Evolutionary conservation across 306 rosid species (phyloP), one percentile per base, ranked within the genome.

Genomic region (Fagus crenata): DNA sequence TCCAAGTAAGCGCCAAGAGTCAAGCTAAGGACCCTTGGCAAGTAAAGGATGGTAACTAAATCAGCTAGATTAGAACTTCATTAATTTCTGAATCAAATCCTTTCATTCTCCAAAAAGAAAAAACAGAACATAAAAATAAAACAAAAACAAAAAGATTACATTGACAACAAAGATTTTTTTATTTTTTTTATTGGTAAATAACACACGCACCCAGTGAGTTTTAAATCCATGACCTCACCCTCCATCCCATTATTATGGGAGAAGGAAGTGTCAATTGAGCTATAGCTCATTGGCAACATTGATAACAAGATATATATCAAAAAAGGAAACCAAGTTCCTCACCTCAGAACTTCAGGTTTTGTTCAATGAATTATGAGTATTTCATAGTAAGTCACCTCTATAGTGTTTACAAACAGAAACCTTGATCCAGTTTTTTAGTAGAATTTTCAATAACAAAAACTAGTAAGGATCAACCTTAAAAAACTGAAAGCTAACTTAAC

Each of bases 141-240:
- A 59, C 69, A 11, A 17, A 77, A 74, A 77, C 31, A 49, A 35
- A 35, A 55, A 71, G 55, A 49, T n/a, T n/a, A 53, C 53, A 49
- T 36, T 58, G 6, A 67, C n/a, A 43, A 69, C 40, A 53, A 14
- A 63, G 49, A 43, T 43, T n/a, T n/a, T n/a, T n/a, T n/a, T n/a
- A n/a, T n/a, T n/a, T n/a, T n/a, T n/a, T n/a, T n/a, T n/a, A n/a
- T n/a, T n/a, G n/a, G n/a, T n/a, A n/a, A n/a, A n/a, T n/a, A n/a
- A n/a, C n/a, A n/a, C n/a, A n/a, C n/a, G n/a, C n/a, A n/a, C n/a
- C n/a, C n/a, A n/a, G n/a, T n/a, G n/a, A n/a, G n/a, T n/a, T n/a
- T n/a, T n/a, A n/a, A n/a, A n/a, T n/a, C n/a, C n/a, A n/a, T n/a
- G n/a, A n/a, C n/a, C n/a, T n/a, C n/a, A n/a, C n/a, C n/a, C n/a